Conservation (phyloP, 108 stramenopile species). For the Heterococcus sp. region DNA sequence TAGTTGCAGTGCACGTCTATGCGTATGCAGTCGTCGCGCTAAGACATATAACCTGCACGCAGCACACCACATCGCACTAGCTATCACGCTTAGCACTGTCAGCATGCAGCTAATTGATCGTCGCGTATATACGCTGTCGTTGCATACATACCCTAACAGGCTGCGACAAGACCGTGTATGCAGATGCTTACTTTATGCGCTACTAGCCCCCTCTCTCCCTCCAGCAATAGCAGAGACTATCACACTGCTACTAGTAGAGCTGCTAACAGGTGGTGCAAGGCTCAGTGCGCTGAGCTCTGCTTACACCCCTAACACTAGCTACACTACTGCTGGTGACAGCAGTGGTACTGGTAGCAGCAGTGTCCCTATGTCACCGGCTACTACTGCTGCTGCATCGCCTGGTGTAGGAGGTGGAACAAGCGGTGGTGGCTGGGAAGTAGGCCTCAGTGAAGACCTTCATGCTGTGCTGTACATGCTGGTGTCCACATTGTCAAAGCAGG, state of each 20-base stretch:
- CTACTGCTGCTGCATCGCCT: neutral
- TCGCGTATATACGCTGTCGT: too few species aligned
- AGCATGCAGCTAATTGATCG: too few species aligned
- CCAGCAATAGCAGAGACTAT: neutral
- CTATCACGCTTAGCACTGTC: too few species aligned
- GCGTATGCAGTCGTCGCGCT: too few species aligned
- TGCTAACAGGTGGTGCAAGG: neutral
- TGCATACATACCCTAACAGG: too few species aligned
- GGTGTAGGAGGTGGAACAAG: neutral
- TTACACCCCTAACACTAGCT: too few species aligned
- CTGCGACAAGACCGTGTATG: neutral
- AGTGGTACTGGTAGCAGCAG: neutral
- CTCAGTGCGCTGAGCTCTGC: too few species aligned
- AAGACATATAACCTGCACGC: too few species aligned
- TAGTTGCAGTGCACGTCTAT: too few species aligned
- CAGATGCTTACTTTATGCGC: neutral
- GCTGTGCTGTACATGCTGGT: neutral
- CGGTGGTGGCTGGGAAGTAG: neutral
- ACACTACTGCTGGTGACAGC: neutral
- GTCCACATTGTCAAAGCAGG: neutral
- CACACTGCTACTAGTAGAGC: neutral
- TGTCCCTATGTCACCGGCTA: neutral
- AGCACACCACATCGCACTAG: too few species aligned
- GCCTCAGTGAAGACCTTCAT: neutral
- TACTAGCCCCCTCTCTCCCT: neutral